Percentiles rank a stretch among this genome's conserved stretches.
These are phyloP conservation scores for Leptosphaerulina australis DNA, from an alignment of 2,329 filamentous ascomycete genomes.

Conservation along the genomic window DNA sequence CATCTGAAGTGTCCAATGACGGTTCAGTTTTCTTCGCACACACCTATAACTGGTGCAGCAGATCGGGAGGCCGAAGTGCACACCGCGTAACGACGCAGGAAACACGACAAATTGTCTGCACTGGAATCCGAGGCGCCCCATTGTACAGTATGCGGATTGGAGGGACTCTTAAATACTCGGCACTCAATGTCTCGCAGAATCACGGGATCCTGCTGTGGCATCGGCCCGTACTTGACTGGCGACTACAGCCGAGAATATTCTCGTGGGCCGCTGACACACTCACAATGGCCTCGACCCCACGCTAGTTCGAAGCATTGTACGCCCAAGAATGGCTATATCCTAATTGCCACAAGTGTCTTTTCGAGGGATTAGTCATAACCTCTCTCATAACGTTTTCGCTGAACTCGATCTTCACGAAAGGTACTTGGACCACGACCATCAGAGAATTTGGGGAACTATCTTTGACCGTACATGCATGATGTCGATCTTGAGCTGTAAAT, in stretches of 20 bases:
- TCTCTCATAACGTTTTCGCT: too few species aligned
- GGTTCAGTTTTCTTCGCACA: background rate
- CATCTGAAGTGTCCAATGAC: background rate
- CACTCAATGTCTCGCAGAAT: background rate
- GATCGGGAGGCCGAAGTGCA: background rate
- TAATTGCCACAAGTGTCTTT: too few species aligned
- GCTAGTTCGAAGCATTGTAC: background rate
- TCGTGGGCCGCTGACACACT: background rate
- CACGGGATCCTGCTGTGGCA: slow-evolving; percentile 1
- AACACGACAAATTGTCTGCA: slow-evolving; percentile 4
- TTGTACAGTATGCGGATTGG: background rate
- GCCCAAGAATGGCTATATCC: too few species aligned
- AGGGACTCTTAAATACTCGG: background rate
- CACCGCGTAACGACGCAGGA: slow-evolving; percentile 7
- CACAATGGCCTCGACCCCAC: background rate
- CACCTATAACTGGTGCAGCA: slow-evolving; percentile 1
- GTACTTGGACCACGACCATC: too few species aligned
- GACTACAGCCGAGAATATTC: slow-evolving; percentile 1
- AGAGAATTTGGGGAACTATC: background rate
- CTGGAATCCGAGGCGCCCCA: slow-evolving; percentile 11
- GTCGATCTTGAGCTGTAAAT: background rate
- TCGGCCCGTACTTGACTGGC: slow-evolving; percentile 13
- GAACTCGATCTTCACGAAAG: too few species aligned
- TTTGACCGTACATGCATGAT: background rate
- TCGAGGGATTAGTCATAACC: too few species aligned